Conservation (phyloP, 257 asterid species). For the Ocimum tenuiflorum region DNA sequence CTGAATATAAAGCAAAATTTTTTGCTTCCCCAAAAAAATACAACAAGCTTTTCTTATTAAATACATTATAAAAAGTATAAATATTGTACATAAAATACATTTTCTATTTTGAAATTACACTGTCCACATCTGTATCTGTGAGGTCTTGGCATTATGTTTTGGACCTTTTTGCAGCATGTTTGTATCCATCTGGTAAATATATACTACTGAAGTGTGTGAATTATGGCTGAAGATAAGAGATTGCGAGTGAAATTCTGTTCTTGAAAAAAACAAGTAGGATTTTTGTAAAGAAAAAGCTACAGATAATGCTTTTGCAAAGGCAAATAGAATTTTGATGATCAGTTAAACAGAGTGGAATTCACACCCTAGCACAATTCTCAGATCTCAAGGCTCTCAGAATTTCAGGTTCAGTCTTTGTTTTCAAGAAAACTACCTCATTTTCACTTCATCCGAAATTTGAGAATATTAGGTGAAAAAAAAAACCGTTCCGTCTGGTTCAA, state of each 20-base stretch:
- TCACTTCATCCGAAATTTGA: conserved; percentile 17
- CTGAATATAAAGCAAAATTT: conserved; percentile 29
- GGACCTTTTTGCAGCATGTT: conserved; percentile 47
- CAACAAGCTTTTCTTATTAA: conserved; percentile 24
- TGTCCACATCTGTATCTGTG: conserved; percentile 61
- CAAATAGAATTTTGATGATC: conserved; percentile 45
- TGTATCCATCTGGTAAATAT: conserved; percentile 46
- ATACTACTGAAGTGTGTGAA: conserved; percentile 23
- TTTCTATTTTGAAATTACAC: conserved; percentile 16
- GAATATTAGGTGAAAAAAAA: conserved; percentile 12
- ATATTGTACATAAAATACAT: background rate
- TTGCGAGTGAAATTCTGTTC: conserved; percentile 22
- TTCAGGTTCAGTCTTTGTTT: conserved; percentile 35
- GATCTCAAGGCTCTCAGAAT: conserved; percentile 61
- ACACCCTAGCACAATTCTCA: conserved; percentile 34
- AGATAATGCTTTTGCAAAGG: conserved; percentile 7
- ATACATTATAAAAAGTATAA: background rate
- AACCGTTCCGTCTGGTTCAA: conserved; percentile 16
- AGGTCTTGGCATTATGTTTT: conserved; percentile 54
- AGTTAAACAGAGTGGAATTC: conserved; percentile 35
- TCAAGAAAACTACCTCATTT: conserved; percentile 34
- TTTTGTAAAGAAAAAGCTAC: conserved; percentile 23
- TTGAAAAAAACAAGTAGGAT: conserved; percentile 18
- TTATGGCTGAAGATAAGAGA: conserved; percentile 20
- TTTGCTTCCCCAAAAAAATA: conserved; percentile 31